Conservation (phyloP, 2,329 filamentous ascomycete genomes). For the Ceratocystis eucalypticola region DNA sequence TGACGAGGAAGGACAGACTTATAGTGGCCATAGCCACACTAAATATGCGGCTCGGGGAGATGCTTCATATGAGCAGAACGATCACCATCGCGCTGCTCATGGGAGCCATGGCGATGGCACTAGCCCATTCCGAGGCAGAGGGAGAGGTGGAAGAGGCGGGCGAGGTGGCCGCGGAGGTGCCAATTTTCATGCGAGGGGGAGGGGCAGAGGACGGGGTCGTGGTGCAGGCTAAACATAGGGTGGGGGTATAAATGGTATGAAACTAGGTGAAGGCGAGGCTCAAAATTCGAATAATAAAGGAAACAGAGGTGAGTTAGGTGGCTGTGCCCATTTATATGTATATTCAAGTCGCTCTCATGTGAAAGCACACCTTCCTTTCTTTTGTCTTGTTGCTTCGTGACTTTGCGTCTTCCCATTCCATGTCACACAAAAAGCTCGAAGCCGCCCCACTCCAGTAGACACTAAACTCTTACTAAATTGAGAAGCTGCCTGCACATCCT, state of each 20-base stretch:
- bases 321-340: no score
- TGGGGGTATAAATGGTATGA: not conserved
- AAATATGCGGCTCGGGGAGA: slow-evolving; percentile 25
- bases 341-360: no score
- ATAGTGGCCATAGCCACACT: slow-evolving; percentile 31
- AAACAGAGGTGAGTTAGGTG: no score
- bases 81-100: slow-evolving; percentile 26
- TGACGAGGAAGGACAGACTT: slow-evolving; percentile 2
- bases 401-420: not conserved
- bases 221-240: slow-evolving; percentile 28
- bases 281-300: no score
- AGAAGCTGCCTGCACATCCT: not conserved
- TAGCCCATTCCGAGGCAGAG: slow-evolving; percentile 30
- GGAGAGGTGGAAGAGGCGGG: slow-evolving; percentile 31
- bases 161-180: not conserved
- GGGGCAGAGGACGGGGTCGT: slow-evolving; percentile 28
- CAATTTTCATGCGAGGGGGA: slow-evolving; percentile 31
- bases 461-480: not conserved
- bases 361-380: no score
- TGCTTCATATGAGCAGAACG: slow-evolving; percentile 20
- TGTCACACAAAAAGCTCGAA: slow-evolving; percentile 1
- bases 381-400: not conserved
- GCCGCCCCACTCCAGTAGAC: not conserved
- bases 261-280: no score
- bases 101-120: slow-evolving; percentile 30